phyloP scores from a whole-genome alignment of 1,139 yeast species.

The Saccharomyces hybrid region DNA sequence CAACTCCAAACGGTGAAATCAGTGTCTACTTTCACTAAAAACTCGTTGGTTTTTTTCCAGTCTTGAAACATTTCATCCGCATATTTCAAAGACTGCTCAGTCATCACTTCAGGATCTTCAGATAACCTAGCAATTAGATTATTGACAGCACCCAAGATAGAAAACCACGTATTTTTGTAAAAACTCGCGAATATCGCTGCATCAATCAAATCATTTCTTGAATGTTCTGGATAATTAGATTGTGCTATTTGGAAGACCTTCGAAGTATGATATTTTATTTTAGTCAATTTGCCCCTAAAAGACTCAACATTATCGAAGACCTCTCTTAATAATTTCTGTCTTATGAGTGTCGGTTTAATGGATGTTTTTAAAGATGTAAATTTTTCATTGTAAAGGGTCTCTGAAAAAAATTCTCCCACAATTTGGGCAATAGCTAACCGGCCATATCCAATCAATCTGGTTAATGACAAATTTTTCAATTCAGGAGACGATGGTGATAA shows the following conservation, averaged over 20 bases:
- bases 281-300: not conserved
- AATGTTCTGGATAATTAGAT: not conserved
- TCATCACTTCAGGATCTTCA: constrained; percentile 7
- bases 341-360: constrained; percentile 19
- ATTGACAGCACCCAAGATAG: constrained; percentile 4
- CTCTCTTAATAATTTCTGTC: constrained; percentile 13
- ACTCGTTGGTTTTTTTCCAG: not conserved
- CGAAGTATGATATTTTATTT: not conserved
- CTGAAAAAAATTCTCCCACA: constrained; percentile 16
- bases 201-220: not conserved
- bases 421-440: constrained; percentile 16
- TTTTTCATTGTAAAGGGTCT: constrained; percentile 21
- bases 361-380: constrained; percentile 25
- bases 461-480: constrained; percentile 11
- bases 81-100: constrained; percentile 11
- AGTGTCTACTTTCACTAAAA: not conserved
- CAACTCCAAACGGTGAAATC: not conserved
- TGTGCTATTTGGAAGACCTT: not conserved
- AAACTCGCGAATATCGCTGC: not conserved
- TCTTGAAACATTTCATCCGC: constrained; percentile 14
- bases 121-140: constrained; percentile 21
- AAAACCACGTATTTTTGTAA: not conserved
- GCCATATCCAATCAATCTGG: constrained; percentile 16
- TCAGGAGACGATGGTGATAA: constrained; percentile 3
- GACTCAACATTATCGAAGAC: constrained; percentile 9